A percentile compares a stretch with the other conserved stretches of the same genome.
Evolutionary conservation across 768 basidiomycete species (phyloP).

Genomic region (Tricholoma bakamatsutake): DNA sequence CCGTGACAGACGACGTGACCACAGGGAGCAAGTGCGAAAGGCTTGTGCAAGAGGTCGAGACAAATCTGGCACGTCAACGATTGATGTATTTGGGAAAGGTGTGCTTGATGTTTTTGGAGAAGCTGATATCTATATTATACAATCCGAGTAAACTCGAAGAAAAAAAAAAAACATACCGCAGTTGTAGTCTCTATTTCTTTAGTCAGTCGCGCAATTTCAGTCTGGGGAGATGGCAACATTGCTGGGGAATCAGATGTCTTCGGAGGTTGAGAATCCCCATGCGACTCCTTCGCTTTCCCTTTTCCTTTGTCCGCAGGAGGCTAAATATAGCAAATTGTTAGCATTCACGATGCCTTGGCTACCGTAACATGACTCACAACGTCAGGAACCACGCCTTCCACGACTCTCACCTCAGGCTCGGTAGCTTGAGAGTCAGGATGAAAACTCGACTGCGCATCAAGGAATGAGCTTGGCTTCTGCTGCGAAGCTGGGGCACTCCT

Average conservation of each 20-base stretch:
- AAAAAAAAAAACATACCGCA: conserved; percentile 24
- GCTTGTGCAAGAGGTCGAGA: conserved; percentile 65
- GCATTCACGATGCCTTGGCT: not conserved
- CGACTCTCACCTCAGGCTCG: conserved; percentile 1
- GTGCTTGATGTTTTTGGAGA: conserved; percentile 45
- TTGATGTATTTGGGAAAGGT: conserved; percentile 52
- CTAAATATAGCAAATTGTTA: not conserved
- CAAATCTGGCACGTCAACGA: conserved; percentile 76
- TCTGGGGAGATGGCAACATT: conserved; percentile 9
- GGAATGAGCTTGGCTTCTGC: conserved; percentile 3
- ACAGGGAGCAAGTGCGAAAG: conserved; percentile 70
- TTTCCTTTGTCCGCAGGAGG: conserved; percentile 36
- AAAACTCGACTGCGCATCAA: not conserved
- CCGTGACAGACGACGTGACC: conserved; percentile 68
- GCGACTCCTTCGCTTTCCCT: conserved; percentile 24
- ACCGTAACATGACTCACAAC: conserved; percentile 15
- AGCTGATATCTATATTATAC: conserved; percentile 26
- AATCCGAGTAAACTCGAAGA: not conserved
- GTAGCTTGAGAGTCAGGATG: not conserved
- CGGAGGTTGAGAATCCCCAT: conserved; percentile 11
- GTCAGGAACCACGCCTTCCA: conserved; percentile 5
- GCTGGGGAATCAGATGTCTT: not conserved
- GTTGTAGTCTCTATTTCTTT: conserved; percentile 37
- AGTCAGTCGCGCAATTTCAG: conserved; percentile 35
- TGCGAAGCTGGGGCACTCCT: conserved; percentile 12